Percentiles rank a stretch among this genome's conserved stretches.
These are phyloP conservation scores for Bipolaris bicolor DNA, from an alignment of 2,329 filamentous ascomycete species.

Conservation along the genomic window DNA sequence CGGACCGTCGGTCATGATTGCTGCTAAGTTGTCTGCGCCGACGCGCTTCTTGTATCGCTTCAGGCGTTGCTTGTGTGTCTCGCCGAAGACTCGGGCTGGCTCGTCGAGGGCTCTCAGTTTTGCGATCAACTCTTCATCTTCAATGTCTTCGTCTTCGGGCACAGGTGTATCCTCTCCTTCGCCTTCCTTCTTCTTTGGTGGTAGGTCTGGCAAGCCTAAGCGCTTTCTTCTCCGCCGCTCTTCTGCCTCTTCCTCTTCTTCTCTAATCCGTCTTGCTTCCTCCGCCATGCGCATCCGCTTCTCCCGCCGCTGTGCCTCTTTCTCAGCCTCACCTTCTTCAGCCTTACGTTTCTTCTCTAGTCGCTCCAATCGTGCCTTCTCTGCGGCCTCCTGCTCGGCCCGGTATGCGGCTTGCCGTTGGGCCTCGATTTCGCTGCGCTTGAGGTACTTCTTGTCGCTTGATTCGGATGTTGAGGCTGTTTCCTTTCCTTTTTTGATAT, in stretches of 20 bases:
- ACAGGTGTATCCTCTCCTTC: slow-evolving; percentile 52
- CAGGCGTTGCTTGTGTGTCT: slow-evolving; percentile 72
- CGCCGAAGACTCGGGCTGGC: slow-evolving; percentile 79
- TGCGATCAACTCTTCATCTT: slow-evolving; percentile 70
- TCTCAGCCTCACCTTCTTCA: slow-evolving; percentile 81
- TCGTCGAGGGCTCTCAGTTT: slow-evolving; percentile 75
- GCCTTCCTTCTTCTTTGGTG: slow-evolving; percentile 56
- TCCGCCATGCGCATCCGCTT: slow-evolving; percentile 83
- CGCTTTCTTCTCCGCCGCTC: slow-evolving; percentile 76
- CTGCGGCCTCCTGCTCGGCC: slow-evolving; percentile 77
- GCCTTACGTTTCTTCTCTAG: slow-evolving; percentile 81
- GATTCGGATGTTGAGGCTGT: slow-evolving; percentile 44
- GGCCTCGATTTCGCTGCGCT: slow-evolving; percentile 84
- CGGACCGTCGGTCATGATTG: slow-evolving; percentile 70
- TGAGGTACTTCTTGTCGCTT: slow-evolving; percentile 71
- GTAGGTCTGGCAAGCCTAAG: slow-evolving; percentile 78
- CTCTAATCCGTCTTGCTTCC: slow-evolving; percentile 71
- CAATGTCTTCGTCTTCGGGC: slow-evolving; percentile 65
- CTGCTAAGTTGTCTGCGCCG: slow-evolving; percentile 49
- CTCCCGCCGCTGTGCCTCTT: slow-evolving; percentile 74
- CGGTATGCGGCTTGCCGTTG: slow-evolving; percentile 79
- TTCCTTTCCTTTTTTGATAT: slow-evolving; percentile 82
- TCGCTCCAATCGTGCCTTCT: slow-evolving; percentile 72
- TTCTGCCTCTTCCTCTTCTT: slow-evolving; percentile 75
- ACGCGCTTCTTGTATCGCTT: slow-evolving; percentile 72